Conservation (phyloP, 805 yeast genomes). For the Torulaspora microellipsoides region DNA sequence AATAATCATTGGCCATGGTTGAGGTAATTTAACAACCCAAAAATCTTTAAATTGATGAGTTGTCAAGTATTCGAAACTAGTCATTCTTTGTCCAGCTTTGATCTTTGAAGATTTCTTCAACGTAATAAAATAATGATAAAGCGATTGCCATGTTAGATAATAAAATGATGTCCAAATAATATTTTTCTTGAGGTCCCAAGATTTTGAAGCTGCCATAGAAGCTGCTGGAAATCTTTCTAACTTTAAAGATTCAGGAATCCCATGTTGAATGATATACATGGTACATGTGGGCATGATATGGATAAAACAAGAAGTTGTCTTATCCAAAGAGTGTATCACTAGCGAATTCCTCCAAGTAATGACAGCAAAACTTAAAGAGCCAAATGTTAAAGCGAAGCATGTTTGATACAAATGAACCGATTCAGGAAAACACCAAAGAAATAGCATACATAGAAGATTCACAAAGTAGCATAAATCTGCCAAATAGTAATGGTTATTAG, state of each 20-base stretch:
- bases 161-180: conserved; percentile 74
- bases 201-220: conserved; percentile 45
- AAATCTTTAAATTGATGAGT: conserved; percentile 56
- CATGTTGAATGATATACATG: conserved; percentile 81
- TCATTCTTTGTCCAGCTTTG: conserved; percentile 69
- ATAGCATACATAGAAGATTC: conserved; percentile 61
- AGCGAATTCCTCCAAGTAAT: conserved; percentile 93
- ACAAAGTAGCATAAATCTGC: conserved; percentile 95
- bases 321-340: conserved; percentile 87
- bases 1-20: conserved; percentile 79
- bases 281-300: conserved; percentile 89
- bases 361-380: conserved; percentile 89
- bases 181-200: conserved; percentile 53
- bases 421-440: conserved; percentile 77
- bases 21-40: conserved; percentile 88
- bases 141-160: conserved; percentile 84
- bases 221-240: conserved; percentile 75
- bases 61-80: conserved; percentile 82
- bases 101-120: conserved; percentile 73
- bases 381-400: conserved; percentile 82
- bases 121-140: conserved; percentile 90
- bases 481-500: conserved; percentile 75
- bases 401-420: conserved; percentile 71
- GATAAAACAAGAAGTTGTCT: conserved; percentile 85
- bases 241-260: conserved; percentile 50